Evolutionary conservation across 2,329 filamentous ascomycete genomes (phyloP).

Genomic region (Phialophora expanda): DNA sequence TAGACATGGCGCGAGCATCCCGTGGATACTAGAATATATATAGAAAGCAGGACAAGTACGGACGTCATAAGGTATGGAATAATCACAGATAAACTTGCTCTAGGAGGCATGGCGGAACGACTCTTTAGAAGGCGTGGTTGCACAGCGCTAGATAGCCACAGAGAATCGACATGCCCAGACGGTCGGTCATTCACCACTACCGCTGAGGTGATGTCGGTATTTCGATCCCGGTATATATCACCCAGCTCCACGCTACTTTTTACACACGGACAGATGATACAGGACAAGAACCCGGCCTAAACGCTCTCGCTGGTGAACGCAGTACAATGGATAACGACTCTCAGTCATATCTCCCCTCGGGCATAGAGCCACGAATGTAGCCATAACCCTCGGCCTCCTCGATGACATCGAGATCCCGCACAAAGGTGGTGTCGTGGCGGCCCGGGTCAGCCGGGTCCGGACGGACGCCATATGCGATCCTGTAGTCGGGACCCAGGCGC

Average conservation of each 20-base stretch:
- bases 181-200: neutral
- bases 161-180: neutral
- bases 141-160: neutral
- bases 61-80: neutral
- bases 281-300: neutral
- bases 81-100: neutral
- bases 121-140: too few relatives aligned
- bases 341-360: conserved; percentile 30
- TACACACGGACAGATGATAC: neutral
- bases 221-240: neutral
- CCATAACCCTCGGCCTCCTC: conserved; percentile 29
- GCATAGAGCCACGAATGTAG: conserved; percentile 26
- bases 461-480: conserved; percentile 29
- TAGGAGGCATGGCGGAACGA: neutral
- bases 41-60: neutral
- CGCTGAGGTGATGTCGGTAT: neutral
- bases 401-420: conserved; percentile 27
- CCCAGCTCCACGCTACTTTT: neutral
- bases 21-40: neutral
- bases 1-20: neutral
- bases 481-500: conserved; percentile 10
- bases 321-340: neutral
- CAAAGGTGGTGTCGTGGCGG: conserved; percentile 24
- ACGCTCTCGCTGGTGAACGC: neutral
- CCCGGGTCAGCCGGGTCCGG: conserved; percentile 25